Evolutionary conservation across 768 basidiomycete genomes (phyloP).

Genomic region (Hericium rajendrae): DNA sequence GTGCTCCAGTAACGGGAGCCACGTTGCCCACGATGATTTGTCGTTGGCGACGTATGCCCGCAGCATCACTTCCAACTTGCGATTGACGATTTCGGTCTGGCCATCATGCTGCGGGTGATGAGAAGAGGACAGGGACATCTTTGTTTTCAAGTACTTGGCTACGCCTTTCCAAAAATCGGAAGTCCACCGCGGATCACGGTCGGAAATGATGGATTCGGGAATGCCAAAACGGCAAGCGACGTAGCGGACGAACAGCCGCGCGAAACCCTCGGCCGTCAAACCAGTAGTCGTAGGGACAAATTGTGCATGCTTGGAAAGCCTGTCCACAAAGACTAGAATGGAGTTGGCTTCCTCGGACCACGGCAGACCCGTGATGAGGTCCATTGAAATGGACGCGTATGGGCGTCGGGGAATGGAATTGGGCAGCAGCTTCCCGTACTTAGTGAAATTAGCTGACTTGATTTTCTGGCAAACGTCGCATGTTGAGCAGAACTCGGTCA

Average conservation of each 20-base stretch:
- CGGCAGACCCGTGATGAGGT: conserved; percentile 7
- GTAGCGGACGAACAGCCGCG: conserved; percentile 3
- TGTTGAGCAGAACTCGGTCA: background rate
- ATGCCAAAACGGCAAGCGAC: conserved; percentile 2
- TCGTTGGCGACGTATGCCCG: background rate
- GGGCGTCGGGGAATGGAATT: conserved; percentile 6
- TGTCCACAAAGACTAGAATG: conserved; percentile 12
- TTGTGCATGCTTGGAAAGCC: conserved; percentile 21
- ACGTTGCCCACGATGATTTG: background rate
- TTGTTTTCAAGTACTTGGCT: background rate
- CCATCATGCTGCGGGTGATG: background rate
- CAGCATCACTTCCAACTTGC: conserved; percentile 1
- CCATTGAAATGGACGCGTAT: conserved; percentile 10
- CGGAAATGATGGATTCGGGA: background rate
- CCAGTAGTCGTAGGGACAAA: conserved; percentile 18
- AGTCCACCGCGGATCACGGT: conserved; percentile 1
- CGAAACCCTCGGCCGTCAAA: conserved; percentile 3
- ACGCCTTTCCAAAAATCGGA: conserved; percentile 1
- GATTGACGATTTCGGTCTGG: conserved; percentile 2
- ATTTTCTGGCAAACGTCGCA: conserved; percentile 14
- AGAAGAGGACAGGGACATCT: background rate
- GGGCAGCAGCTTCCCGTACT: conserved; percentile 3
- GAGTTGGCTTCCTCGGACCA: conserved; percentile 1
- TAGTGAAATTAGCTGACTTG: conserved; percentile 1
- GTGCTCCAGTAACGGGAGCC: background rate